Conservation (phyloP, 2,329 filamentous ascomycete genomes). For the Podosphaera leucotricha region DNA sequence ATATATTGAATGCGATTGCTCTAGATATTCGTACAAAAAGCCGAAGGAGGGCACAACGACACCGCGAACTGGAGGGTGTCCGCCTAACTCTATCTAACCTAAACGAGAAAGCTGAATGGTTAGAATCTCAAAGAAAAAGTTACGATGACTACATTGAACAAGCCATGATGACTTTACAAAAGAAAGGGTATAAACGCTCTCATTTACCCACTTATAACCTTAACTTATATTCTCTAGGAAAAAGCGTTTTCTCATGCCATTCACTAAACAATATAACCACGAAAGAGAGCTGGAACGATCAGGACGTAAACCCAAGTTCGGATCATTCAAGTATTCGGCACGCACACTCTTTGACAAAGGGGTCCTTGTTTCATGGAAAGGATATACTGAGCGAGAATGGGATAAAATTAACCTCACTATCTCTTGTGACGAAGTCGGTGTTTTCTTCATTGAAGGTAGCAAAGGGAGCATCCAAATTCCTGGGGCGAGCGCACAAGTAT, state of each 20-base stretch:
- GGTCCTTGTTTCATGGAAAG: conserved; percentile 77
- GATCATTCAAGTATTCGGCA: conserved; percentile 90
- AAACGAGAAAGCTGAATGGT: conserved; percentile 69
- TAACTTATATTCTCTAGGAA: conserved; percentile 28
- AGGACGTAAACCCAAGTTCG: conserved; percentile 88
- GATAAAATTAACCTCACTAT: conserved; percentile 87
- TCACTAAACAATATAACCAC: conserved; percentile 97
- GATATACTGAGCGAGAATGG: conserved; percentile 63
- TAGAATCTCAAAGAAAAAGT: conserved; percentile 86
- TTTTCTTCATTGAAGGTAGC: conserved; percentile 80
- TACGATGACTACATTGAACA: conserved; percentile 99
- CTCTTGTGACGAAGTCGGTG: conserved; percentile 75
- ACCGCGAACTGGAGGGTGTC: conserved; percentile 73
- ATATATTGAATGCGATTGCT: conserved; percentile 91
- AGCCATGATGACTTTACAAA: conserved; percentile 89
- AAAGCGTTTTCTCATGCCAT: conserved; percentile 82
- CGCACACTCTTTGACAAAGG: conserved; percentile 78
- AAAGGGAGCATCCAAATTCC: conserved; percentile 89
- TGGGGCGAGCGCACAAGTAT: conserved; percentile 67
- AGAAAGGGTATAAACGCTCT: conserved; percentile 46
- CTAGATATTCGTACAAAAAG: conserved; percentile 96
- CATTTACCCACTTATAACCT: not conserved
- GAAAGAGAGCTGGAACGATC: conserved; percentile 83
- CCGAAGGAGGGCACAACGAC: conserved; percentile 68
- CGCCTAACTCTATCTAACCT: conserved; percentile 51